Evolutionary conservation across 441 rosid species (phyloP).

Genomic region (Erodium chrysanthum): DNA sequence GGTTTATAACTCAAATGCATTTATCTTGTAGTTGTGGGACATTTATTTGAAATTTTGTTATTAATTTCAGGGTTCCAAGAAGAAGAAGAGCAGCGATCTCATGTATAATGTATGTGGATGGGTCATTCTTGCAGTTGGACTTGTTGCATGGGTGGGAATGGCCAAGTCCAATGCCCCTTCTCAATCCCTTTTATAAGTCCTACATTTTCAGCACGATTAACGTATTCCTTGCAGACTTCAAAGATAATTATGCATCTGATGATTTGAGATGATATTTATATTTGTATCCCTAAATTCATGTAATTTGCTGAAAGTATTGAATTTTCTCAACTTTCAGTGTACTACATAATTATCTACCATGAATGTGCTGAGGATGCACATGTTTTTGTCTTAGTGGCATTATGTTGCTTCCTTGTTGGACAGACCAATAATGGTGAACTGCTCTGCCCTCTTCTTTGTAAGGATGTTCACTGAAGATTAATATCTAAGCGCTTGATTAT

Average conservation of each 20-base stretch:
- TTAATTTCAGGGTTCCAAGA: conserved; percentile 40
- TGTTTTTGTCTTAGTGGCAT: no score
- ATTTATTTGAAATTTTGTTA: neutral
- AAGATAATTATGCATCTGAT: neutral
- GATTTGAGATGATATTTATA: neutral
- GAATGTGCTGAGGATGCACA: no score
- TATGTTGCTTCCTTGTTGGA: no score
- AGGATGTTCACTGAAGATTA: no score
- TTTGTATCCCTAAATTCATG: neutral
- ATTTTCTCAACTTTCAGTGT: neutral
- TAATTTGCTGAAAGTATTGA: neutral
- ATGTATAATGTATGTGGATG: conserved; percentile 75
- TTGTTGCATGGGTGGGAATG: conserved; percentile 76
- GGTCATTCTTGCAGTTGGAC: conserved; percentile 75
- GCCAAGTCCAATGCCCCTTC: conserved; percentile 67
- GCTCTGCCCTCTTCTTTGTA: no score
- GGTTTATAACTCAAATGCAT: neutral
- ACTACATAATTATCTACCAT: neutral
- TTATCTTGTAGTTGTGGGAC: neutral
- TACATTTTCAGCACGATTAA: neutral
- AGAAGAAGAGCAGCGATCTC: conserved; percentile 54
- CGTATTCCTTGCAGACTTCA: neutral
- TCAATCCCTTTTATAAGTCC: conserved; percentile 21
- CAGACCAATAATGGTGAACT: no score
- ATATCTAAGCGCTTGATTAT: no score